These are phyloP conservation scores for Urtica urens DNA, from an alignment of 306 rosid genomes.

Conservation along the genomic window DNA sequence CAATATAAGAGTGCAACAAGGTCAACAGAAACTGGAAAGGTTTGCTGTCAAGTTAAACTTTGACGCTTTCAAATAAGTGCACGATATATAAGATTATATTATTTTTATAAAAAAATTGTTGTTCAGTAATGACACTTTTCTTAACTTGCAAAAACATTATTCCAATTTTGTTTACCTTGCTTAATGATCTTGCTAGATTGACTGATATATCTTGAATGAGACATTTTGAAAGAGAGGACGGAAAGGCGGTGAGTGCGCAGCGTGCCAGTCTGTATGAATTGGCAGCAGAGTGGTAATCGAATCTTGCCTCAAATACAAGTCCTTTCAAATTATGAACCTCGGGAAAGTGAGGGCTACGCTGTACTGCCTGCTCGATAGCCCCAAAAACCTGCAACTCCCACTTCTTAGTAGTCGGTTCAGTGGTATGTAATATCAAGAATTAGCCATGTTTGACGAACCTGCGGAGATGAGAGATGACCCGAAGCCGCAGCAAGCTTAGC, in stretches of 20 bases:
- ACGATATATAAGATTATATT: too few relatives aligned
- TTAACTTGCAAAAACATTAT: slow-evolving; percentile 9
- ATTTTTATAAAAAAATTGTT: too few relatives aligned
- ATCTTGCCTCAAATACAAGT: slow-evolving; percentile 68
- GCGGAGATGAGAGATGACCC: slow-evolving; percentile 74
- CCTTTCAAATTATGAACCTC: slow-evolving; percentile 84
- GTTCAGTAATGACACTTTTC: too few relatives aligned
- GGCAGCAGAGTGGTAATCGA: slow-evolving; percentile 65
- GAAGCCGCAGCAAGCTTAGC: slow-evolving; percentile 71
- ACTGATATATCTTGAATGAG: slow-evolving; percentile 47
- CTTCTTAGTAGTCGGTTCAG: too few relatives aligned
- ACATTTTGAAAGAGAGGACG: slow-evolving; percentile 33
- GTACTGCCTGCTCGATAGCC: slow-evolving; percentile 87
- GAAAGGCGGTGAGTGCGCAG: slow-evolving; percentile 29
- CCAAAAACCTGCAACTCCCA: slow-evolving; percentile 51
- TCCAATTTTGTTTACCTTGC: slow-evolving; percentile 56
- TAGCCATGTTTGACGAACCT: slow-evolving; percentile 41
- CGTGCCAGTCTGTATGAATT: slow-evolving; percentile 62
- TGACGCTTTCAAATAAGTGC: too few relatives aligned
- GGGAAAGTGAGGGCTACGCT: slow-evolving; percentile 73
- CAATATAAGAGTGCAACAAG: slow-evolving; percentile 4
- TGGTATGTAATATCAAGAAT: too few relatives aligned
- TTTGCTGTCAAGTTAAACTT: too few relatives aligned
- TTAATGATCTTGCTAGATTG: slow-evolving; percentile 76
- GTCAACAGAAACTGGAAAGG: too few relatives aligned